These are phyloP conservation scores for Malus orientalis DNA, from an alignment of 306 rosid genomes.

Conservation along the genomic window DNA sequence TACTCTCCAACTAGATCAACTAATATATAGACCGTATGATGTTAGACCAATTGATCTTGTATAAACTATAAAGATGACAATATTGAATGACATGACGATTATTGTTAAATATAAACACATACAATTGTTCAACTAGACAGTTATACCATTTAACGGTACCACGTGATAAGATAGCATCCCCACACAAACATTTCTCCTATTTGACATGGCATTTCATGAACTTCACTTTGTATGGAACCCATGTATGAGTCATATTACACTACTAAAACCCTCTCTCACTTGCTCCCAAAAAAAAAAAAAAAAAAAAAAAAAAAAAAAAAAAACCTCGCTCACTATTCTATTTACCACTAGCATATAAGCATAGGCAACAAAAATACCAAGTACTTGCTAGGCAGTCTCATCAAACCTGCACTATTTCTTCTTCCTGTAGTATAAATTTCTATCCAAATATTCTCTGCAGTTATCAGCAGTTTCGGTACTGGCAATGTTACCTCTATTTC, in stretches of 20 bases:
- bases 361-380: not conserved
- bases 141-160: not conserved
- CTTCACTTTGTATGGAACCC: slow-evolving; percentile 5
- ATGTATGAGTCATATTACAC: not conserved
- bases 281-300: not conserved
- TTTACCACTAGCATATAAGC: not conserved
- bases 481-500: slow-evolving; percentile 29
- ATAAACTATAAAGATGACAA: not conserved
- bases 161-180: not conserved
- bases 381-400: not conserved
- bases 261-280: not conserved
- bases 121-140: not conserved
- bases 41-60: too few relatives aligned
- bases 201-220: slow-evolving; percentile 7
- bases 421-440: not conserved
- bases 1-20: too few relatives aligned
- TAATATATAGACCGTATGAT: too few relatives aligned
- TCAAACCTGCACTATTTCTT: not conserved
- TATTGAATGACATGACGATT: not conserved
- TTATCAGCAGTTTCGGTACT: slow-evolving; percentile 3
- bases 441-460: slow-evolving; percentile 6
- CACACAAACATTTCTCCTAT: not conserved
- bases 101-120: too few relatives aligned
- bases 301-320: too few relatives aligned
- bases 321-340: not conserved